Evolutionary conservation across 495 filamentous ascomycete species (phyloP), one percentile per base, ranked within the genome.

Genomic region (Neurospora discreta): DNA sequence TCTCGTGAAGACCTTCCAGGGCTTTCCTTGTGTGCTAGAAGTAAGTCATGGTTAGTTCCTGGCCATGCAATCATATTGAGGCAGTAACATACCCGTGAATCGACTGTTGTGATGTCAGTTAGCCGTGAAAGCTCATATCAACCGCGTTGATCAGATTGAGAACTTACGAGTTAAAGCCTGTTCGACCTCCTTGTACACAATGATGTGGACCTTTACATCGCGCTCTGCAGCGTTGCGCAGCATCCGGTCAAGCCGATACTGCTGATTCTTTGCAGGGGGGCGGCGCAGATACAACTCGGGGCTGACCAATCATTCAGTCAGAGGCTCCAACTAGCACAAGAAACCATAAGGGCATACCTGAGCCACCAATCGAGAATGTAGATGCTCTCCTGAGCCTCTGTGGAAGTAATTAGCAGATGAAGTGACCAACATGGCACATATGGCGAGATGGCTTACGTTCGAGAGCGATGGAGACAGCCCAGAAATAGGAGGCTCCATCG

Each of bases 321-420:
- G 18, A 71, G 10, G 20, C 23, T 77, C 44, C 74, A 38, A 70
- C 18, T 69, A 36, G 18, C 26, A 68, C 13, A 20, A 11, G 39
- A 23, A 3, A 3, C 6, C n/a, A 20, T 5, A 23, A n/a, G 23
- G 11, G 69, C 43, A 36, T 76, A 79, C 78, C 76, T 93, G 70
- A 97, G 81, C 93, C 93, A 97, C 93, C 93, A 97, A 79, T 98
- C 95, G 68, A 97, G 82, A 73, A 98, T 97, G 89, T 92, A 97
- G 73, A 98, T 93, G 20, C 87, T 92, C 74, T 97, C 89, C 67
- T 83, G 87, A 0, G 95, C 95, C 76, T 88, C 89, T 86, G 67
- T 46, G 40, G 33, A 40, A 40, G 3, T 10, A n/a, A 73, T 80
- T 68, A 81, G 75, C 39, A 72, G 5, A 36, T 71, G 70, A 52